Evolutionary conservation across 2,329 filamentous ascomycete genomes (phyloP), one percentile per base, ranked within the genome.

Genomic region (Rutstroemia sp.): DNA sequence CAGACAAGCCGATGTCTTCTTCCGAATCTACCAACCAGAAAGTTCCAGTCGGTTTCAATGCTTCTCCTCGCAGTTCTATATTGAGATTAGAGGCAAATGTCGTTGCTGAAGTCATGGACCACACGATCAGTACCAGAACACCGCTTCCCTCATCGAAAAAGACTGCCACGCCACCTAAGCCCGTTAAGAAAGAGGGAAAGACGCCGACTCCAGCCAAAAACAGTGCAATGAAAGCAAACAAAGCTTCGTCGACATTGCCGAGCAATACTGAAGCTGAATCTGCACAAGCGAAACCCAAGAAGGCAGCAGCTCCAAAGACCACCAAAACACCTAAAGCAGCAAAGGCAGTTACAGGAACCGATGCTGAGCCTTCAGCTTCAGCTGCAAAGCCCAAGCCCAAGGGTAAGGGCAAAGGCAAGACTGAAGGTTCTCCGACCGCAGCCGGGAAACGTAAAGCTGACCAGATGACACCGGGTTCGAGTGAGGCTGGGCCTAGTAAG

Each of bases 371-470:
- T 27, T 4, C 38, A 37, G 2, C 18, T n/a, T 21, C 38, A 7
- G 5, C 23, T 34, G 23, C 38, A 30, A 37, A 54, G 16, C 34
- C 37, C 2, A 54, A 54, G 2, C 7, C 38, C 10, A 55, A 44
- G 38, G 19, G n/a, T 14, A 55, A 50, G 18, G 16, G 38, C 16
- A 46, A 27, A 37, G 21, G 49, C 4, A 47, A 54, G 38, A 45
- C 25, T 25, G 41, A 50, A 46, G 10, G 9, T 34, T 34, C 49
- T 19, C 16, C 41, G 12, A 44, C 48, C 14, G 44, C 54, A 12
- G 23, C 14, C 16, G 45, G 46, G 9, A 53, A 57, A 19, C 53
- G 53, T 5, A 55, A 55, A 16, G 53, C 53, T 27, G 39, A 44
- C 19, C 46, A 55, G 27, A 51, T 51, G 27, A 44, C 53, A 14